These are phyloP conservation scores for Fomitopsis schrenkii DNA, from an alignment of 1,284 basidiomycete genomes.

Conservation along the genomic window DNA sequence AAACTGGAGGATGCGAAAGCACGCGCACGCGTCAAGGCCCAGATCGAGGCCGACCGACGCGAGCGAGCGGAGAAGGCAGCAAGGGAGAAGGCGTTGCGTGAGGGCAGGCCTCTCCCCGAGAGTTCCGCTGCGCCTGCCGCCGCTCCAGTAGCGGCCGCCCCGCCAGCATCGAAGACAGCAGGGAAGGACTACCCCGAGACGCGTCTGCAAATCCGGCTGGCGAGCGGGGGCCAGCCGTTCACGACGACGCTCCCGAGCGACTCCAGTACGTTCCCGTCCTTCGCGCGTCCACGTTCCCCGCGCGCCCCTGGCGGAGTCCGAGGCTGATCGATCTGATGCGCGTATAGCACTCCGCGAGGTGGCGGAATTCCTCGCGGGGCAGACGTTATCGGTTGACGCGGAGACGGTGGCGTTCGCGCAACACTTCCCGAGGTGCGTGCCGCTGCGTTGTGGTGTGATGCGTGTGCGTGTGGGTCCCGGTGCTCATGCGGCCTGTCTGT, in stretches of 20 bases:
- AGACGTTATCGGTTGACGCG: conserved; percentile 65
- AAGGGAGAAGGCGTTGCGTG: conserved; percentile 83
- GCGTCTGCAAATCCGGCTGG: conserved; percentile 79
- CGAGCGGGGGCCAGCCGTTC: conserved; percentile 74
- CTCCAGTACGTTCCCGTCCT: conserved; percentile 50
- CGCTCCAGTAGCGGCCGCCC: conserved; percentile 33
- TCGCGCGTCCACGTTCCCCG: neutral
- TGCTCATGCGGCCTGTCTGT: neutral
- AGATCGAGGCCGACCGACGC: conserved; percentile 92
- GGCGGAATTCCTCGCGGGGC: conserved; percentile 80
- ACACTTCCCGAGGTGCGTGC: conserved; percentile 77
- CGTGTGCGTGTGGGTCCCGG: neutral
- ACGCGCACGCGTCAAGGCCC: conserved; percentile 80
- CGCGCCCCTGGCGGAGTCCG: neutral
- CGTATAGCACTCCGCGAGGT: conserved; percentile 75
- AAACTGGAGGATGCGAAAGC: conserved; percentile 85
- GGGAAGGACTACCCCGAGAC: conserved; percentile 81
- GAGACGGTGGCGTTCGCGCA: conserved; percentile 74
- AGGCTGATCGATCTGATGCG: neutral
- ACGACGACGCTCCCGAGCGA: conserved; percentile 80
- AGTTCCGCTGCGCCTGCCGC: conserved; percentile 14
- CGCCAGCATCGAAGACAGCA: conserved; percentile 40
- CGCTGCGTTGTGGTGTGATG: neutral
- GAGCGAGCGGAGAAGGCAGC: conserved; percentile 85
- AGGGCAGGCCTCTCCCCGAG: conserved; percentile 53